Base-by-base conservation (phyloP, 306 rosid genomes). In the Luffa aegyptiaca region DNA sequence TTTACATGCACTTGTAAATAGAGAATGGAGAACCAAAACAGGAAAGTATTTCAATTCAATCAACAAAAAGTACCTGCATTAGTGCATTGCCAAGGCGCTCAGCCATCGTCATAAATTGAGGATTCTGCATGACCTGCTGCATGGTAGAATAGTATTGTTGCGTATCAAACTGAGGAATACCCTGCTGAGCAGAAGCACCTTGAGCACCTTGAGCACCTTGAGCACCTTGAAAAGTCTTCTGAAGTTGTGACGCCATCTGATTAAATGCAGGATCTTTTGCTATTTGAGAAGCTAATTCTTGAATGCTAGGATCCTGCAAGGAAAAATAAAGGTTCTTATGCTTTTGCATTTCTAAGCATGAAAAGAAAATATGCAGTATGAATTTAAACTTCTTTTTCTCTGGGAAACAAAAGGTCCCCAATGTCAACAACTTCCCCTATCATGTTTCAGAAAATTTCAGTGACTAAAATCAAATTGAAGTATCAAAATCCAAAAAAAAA, bases 111-210 rank as follows among this genome's bases (percentile, higher is more conserved):
- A 96, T 96, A 81, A 96, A 96, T 83, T 96, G 95, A 76, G 99
- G 98, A 84, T 96, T 96, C 87, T 91, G 94, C 99, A 96, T 96
- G 87, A 93, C 99, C 89, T 91, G 97, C 88, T 96, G 97, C 97
- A 96, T 90, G 80, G 98, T 91, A 81, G 90, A 59, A 68, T 84
- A 83, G 79, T 96, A 96, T 79, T 96, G 97, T 81, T 93, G 97
- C 69, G 88, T 84, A 88, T 96, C 98, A 83, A 96, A 93, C 85
- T 82, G 87, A 35, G 79, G 79, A 79, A 88, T 61, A 80, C 92
- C 81, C 4, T 89, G 94, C 8, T 88, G 89, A 57, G 52, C 87
- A 75, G 95, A 14, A 58, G 83, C 83, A 76, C 93, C 99, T 81
- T 96, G 94, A 85, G 83, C 83, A 76, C 93, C 99, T 81, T 96